Evolutionary conservation across 2,329 filamentous ascomycete genomes (phyloP), one percentile per base, ranked within the genome.

Genomic region (Ophiostoma ulmi): DNA sequence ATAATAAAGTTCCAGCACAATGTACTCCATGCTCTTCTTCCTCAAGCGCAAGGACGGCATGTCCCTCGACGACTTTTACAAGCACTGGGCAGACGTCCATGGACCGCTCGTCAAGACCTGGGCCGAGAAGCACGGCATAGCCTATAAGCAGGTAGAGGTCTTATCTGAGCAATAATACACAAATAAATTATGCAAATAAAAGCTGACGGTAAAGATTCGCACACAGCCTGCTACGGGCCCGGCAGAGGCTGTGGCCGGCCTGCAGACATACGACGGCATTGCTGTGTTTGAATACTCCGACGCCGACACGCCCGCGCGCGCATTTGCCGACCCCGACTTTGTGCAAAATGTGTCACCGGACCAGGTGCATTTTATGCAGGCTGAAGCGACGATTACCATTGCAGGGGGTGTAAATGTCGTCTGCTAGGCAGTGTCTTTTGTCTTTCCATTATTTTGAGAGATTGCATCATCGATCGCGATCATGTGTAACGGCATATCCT

Each of bases 51-150:
- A 77, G 22, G 76, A 75, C 22, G 72, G 74, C 64, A 72, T 79
- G 65, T 76, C 75, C 17, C 75, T 72, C 35, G 76, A 73, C 38
- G 74, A 78, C 63, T 79, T 80, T 73, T 79, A 78, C 75, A 72
- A 76, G 55, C 76, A 78, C 72, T 80, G 78, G 78, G 72, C 78
- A 69, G 73, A 76, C 10, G 73, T 77, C 20, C 78, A 79, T 70
- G 78, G 75, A 3, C 75, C 75, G 3, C 77, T 79, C 48, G 77
- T 78, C 22, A 75, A 75, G 69, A 76, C 78, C 0, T 80, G 78
- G 78, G 76, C 76, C 20, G 73, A 78, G 72, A 77, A 77, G 70
- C 75, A 78, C 70, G 77, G 77, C 17, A 74, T 79, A 44, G 69
- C 74, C 36, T 79, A 79, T 70, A 77, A 77, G 31, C 78, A 80